Percentiles rank a stretch among this genome's conserved stretches.
Conservation (phyloP, 2,329 filamentous ascomycete genomes). For the Monilinia fructicola region DNA sequence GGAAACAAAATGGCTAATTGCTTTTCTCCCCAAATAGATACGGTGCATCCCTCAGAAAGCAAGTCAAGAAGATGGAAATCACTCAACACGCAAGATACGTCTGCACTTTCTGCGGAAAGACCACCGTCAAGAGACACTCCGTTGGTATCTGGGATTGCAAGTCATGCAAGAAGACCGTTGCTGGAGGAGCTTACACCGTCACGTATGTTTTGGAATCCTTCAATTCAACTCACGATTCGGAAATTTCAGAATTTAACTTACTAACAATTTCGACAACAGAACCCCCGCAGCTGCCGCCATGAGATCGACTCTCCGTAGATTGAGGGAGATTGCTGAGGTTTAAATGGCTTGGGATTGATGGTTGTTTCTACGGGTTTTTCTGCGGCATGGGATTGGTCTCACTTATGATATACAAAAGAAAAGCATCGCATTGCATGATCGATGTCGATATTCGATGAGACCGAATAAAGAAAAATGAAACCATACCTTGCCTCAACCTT, state of each 20-base stretch:
- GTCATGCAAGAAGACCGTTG: slow-evolving; percentile 90
- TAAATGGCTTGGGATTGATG: slow-evolving; percentile 49
- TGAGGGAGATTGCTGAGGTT: slow-evolving; percentile 96
- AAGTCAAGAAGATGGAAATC: slow-evolving; percentile 99
- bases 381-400: slow-evolving; percentile 23
- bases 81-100: slow-evolving; percentile 96
- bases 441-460: slow-evolving; percentile 23
- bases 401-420: slow-evolving; percentile 22
- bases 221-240: not conserved
- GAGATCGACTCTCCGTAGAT: slow-evolving; percentile 92
- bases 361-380: slow-evolving; percentile 22
- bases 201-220: slow-evolving; percentile 67
- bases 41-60: slow-evolving; percentile 99
- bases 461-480: slow-evolving; percentile 20
- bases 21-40: slow-evolving; percentile 58
- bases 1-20: slow-evolving; percentile 29
- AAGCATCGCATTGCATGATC: slow-evolving; percentile 21
- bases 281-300: slow-evolving; percentile 92
- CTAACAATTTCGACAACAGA: slow-evolving; percentile 46
- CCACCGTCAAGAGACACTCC: slow-evolving; percentile 83
- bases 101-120: slow-evolving; percentile 99
- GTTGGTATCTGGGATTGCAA: slow-evolving; percentile 98
- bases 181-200: slow-evolving; percentile 91
- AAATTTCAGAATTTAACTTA: not conserved
- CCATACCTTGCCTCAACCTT: slow-evolving; percentile 17